Percentiles rank a stretch among this genome's conserved stretches.
phyloP scores from a whole-genome alignment of 345 rosid genomes.

The Cardamine chenopodiifolia region DNA sequence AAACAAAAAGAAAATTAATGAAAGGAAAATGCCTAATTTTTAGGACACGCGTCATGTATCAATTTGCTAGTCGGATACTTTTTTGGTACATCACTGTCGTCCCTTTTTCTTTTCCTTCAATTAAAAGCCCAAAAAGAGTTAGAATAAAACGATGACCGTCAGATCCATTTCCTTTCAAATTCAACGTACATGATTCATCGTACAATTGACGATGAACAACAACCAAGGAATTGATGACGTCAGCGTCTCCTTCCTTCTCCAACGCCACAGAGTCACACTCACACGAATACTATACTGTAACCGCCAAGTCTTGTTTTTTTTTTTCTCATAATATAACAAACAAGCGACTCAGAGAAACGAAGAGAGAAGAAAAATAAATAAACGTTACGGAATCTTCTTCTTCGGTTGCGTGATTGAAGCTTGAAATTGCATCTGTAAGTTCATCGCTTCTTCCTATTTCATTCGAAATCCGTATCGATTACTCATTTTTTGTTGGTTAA shows the following conservation, averaged over 20 bases:
- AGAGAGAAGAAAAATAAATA: background rate
- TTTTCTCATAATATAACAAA: background rate
- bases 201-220: conserved; percentile 42
- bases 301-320: conserved; percentile 12
- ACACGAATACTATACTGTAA: conserved; percentile 38
- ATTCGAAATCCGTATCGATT: conserved; percentile 13
- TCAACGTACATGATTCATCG: conserved; percentile 38
- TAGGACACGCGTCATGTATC: conserved; percentile 27
- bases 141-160: conserved; percentile 24
- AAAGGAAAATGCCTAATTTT: conserved; percentile 9
- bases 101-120: conserved; percentile 27
- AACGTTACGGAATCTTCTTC: conserved; percentile 27
- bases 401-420: conserved; percentile 29
- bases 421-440: conserved; percentile 34
- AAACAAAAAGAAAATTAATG: background rate
- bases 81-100: conserved; percentile 21
- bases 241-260: conserved; percentile 38
- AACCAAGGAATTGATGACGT: conserved; percentile 34
- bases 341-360: background rate
- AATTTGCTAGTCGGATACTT: conserved; percentile 15
- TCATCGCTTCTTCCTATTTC: background rate
- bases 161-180: conserved; percentile 16
- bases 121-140: background rate
- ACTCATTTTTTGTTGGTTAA: background rate
- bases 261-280: conserved; percentile 31